A percentile compares a stretch with the other conserved stretches of the same genome.
Conservation (phyloP, 208 protist species). For the Leishmania braziliensis region DNA sequence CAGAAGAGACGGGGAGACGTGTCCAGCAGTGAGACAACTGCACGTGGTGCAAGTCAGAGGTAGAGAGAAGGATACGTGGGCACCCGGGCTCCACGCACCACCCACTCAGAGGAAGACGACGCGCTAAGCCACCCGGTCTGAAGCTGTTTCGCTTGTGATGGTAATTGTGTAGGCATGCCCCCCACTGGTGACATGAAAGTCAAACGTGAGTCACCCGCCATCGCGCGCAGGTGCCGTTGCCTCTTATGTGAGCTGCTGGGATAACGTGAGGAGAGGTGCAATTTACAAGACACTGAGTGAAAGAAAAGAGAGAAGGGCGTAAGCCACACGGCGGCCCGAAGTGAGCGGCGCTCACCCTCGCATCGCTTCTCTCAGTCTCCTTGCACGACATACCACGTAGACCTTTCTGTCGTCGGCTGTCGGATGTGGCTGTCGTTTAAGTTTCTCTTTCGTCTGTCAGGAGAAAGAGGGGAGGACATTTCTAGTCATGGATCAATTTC, state of each 20-base stretch:
- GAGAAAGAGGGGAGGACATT: no score
- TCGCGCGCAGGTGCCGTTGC: not conserved
- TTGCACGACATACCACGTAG: not conserved
- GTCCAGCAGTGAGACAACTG: not conserved
- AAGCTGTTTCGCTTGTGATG: not conserved
- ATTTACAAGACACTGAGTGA: not conserved
- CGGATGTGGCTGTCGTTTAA: not conserved
- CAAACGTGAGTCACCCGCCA: not conserved
- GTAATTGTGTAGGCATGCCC: not conserved
- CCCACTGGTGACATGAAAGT: not conserved
- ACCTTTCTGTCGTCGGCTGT: not conserved
- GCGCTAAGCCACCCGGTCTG: not conserved
- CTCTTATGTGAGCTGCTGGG: not conserved
- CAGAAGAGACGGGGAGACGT: not conserved
- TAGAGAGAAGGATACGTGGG: not conserved
- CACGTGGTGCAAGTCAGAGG: not conserved
- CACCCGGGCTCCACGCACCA: not conserved
- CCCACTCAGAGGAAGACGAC: not conserved
- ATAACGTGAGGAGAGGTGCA: not conserved
- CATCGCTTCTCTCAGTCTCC: not conserved
- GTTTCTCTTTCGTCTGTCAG: not conserved
- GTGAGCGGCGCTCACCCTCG: not conserved
- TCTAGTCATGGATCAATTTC: not conserved
- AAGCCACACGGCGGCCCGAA: not conserved
- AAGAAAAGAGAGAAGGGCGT: not conserved